phyloP scores from a whole-genome alignment of 805 yeast species.

The Hanseniaspora lindneri region DNA sequence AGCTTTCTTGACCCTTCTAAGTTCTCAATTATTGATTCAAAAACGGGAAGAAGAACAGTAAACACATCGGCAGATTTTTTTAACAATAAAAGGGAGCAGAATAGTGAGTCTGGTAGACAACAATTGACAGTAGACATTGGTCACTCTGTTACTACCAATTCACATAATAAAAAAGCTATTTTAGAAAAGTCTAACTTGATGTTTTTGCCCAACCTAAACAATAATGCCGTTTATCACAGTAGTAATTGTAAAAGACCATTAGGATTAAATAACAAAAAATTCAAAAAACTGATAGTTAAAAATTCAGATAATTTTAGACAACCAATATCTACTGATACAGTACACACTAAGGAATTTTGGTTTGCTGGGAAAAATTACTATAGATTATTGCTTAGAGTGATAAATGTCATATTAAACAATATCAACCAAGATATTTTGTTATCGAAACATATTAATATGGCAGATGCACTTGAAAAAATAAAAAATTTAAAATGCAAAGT shows the following conservation, averaged over 20 bases:
- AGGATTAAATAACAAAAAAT: conserved; percentile 22
- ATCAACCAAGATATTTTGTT: background rate
- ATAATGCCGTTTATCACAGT: conserved; percentile 18
- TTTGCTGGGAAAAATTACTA: conserved; percentile 11
- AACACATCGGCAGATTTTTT: too few species aligned
- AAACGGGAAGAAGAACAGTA: conserved; percentile 3
- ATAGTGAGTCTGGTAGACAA: background rate
- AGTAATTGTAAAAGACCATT: conserved; percentile 25
- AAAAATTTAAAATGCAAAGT: conserved; percentile 18
- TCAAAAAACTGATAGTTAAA: conserved; percentile 20
- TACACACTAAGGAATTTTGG: conserved; percentile 6
- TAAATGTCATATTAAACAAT: background rate
- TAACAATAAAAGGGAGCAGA: too few species aligned
- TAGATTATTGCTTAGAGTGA: background rate
- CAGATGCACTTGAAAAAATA: conserved; percentile 19
- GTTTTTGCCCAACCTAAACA: conserved; percentile 18
- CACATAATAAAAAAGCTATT: conserved; percentile 19
- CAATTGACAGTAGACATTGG: background rate
- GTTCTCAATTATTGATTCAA: conserved; percentile 2
- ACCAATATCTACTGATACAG: background rate
- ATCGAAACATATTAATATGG: background rate
- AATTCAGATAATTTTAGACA: conserved; percentile 12
- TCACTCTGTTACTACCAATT: background rate
- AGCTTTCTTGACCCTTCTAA: background rate
- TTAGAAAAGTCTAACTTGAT: conserved; percentile 24